Evolutionary conservation across 2,329 filamentous ascomycete species (phyloP), one percentile per base, ranked within the genome.

Genomic region (Xylaria sp.): DNA sequence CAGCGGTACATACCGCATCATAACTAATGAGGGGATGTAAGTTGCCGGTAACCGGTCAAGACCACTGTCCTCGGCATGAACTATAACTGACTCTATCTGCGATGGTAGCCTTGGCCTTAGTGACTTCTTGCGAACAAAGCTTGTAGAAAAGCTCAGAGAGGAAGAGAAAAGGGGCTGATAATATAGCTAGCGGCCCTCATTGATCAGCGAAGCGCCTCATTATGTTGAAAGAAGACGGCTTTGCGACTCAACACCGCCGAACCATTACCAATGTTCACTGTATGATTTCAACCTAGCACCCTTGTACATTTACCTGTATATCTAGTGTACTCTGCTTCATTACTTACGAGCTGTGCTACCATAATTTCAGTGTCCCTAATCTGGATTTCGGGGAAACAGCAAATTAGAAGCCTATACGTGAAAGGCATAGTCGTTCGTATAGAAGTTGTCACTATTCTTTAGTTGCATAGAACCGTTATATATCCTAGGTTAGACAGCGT

Each of bases 1-100:
- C 1, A 90, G 88, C 69, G 87, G 88, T 15, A 90, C 87, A 4
- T 91, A 90, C 76, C 85, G 89, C 44, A 81, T 90, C 36, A 74
- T 91, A 60, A 91, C 89, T 0, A 88, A 89, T 60, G 85, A 90
- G 78, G 89, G 89, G 76, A 88, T 91, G 88, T 90, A 77, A 87
- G 89, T 87, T 58, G 10, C 15, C 38, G 11, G 15, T 40, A 6
- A 28, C 54, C 33, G 46, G 20, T 1, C 46, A 5, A 26, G 31
- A 23, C n/a, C 62, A 57, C 48, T 64, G 60, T 36, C 9, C 61
- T 49, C 44, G 31, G 10, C 36, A 36, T 13, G 26, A 38, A 53
- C 66, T 73, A 70, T 36, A 54, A 54, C 28, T 54, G 72, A 57
- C 6, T 49, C n/a, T 6, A 28, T 64, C 48, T 53, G 13, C 26